Evolutionary conservation across 2,329 filamentous ascomycete species (phyloP).

Genomic region (Alternaria hordeiaustralica): DNA sequence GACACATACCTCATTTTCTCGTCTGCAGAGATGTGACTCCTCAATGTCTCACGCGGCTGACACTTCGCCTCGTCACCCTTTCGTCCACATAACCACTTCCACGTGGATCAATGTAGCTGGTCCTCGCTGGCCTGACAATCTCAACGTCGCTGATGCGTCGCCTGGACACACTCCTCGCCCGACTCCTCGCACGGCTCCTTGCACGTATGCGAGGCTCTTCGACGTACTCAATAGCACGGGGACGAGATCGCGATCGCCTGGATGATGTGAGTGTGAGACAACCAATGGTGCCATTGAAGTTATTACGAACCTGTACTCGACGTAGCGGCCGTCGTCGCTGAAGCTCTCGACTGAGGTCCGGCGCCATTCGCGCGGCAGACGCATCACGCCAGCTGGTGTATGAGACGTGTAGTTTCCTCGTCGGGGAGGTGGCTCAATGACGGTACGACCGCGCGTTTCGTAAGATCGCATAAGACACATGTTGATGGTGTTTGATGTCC

Average conservation of each 20-base stretch:
- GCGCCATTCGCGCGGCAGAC: conserved; percentile 42
- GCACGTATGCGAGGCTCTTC: conserved; percentile 34
- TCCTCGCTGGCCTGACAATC: conserved; percentile 27
- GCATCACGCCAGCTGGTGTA: conserved; percentile 41
- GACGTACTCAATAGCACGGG: conserved; percentile 35
- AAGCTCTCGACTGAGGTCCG: conserved; percentile 20
- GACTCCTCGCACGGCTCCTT: conserved; percentile 16
- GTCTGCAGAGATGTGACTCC: neutral
- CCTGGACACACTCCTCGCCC: conserved; percentile 34
- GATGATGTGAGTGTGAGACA: neutral
- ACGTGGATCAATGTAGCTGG: conserved; percentile 31
- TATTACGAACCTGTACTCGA: conserved; percentile 28
- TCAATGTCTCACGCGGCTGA: conserved; percentile 33
- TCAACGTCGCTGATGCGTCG: conserved; percentile 36
- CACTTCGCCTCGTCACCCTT: conserved; percentile 34
- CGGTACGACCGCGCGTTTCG: conserved; percentile 32
- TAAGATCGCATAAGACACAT: conserved; percentile 46
- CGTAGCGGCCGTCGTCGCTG: conserved; percentile 25
- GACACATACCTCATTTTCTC: neutral
- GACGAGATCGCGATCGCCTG: conserved; percentile 25
- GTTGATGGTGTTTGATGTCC: neutral
- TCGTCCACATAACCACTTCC: conserved; percentile 36
- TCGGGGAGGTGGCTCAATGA: conserved; percentile 41
- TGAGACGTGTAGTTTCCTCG: conserved; percentile 43
- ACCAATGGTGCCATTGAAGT: neutral